phyloP scores from a whole-genome alignment of 2,329 filamentous ascomycete species.

The Fusarium brevicatenulatum region DNA sequence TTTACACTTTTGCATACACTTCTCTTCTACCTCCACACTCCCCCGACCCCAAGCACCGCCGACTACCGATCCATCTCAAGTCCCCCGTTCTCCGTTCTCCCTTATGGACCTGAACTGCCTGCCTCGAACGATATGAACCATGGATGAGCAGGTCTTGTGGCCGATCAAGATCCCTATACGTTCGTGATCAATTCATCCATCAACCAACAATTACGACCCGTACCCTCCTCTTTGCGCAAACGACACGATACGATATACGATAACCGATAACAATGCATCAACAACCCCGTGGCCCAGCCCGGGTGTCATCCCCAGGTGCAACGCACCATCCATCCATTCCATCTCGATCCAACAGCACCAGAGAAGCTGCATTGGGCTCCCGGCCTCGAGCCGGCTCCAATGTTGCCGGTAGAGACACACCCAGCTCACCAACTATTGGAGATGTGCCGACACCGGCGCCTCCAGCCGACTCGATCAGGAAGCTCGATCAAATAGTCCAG shows the following conservation, averaged over 20 bases:
- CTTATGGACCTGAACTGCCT: constrained; percentile 4
- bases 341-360: constrained; percentile 76
- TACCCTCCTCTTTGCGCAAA: constrained; percentile 6
- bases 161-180: constrained; percentile 47
- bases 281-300: constrained; percentile 79
- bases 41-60: constrained; percentile 10
- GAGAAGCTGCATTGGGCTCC: constrained; percentile 65
- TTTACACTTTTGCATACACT: constrained; percentile 32
- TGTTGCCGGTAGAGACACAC: constrained; percentile 52
- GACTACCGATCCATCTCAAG: constrained; percentile 16
- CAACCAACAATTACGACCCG: constrained; percentile 4
- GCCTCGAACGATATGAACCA: constrained; percentile 44
- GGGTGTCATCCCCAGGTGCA: constrained; percentile 76
- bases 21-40: constrained; percentile 22
- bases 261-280: constrained; percentile 77
- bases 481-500: constrained; percentile 94
- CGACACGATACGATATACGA: constrained; percentile 1
- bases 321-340: constrained; percentile 75
- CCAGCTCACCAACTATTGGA: constrained; percentile 61
- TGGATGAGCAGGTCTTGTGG: constrained; percentile 50
- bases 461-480: constrained; percentile 75
- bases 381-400: constrained; percentile 58
- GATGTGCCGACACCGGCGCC: constrained; percentile 58
- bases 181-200: constrained; percentile 41
- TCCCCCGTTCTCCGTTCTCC: background rate